These are phyloP conservation scores for Fraxinus velutina DNA, from an alignment of 305 asterid genomes.

Conservation along the genomic window DNA sequence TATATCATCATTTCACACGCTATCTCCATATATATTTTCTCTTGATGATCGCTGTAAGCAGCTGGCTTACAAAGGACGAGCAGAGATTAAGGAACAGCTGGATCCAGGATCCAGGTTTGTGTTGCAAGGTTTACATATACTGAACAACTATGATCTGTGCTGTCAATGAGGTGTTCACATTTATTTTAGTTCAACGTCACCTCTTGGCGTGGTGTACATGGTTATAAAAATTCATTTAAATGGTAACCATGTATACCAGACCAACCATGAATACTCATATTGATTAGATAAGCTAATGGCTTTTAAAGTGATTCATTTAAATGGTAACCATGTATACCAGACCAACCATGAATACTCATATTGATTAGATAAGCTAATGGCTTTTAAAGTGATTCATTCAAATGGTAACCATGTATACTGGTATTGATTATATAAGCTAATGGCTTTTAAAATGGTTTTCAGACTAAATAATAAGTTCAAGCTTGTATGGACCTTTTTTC, in stretches of 20 bases:
- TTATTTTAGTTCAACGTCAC: background rate
- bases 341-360: too few relatives aligned
- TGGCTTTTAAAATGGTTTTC: slow-evolving; percentile 4
- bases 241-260: background rate
- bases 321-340: background rate
- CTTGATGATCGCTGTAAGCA: slow-evolving; percentile 84
- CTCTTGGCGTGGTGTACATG: background rate
- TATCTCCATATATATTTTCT: slow-evolving; percentile 84
- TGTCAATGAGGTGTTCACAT: background rate
- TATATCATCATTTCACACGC: slow-evolving; percentile 67
- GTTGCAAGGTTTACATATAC: slow-evolving; percentile 15
- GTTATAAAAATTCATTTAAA: background rate
- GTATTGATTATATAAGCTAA: background rate
- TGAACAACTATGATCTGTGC: background rate
- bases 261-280: background rate
- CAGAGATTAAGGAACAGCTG: slow-evolving; percentile 57
- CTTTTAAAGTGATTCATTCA: background rate
- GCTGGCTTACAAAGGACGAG: slow-evolving; percentile 50
- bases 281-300: background rate
- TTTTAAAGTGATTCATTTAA: background rate
- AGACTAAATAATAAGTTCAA: slow-evolving; percentile 15
- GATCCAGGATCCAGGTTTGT: slow-evolving; percentile 92
- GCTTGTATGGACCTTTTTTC: slow-evolving; percentile 23
- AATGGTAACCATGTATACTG: too few relatives aligned
- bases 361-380: background rate